Evolutionary conservation across 768 basidiomycete genomes (phyloP).

Genomic region (Crassisporium funariophilum): DNA sequence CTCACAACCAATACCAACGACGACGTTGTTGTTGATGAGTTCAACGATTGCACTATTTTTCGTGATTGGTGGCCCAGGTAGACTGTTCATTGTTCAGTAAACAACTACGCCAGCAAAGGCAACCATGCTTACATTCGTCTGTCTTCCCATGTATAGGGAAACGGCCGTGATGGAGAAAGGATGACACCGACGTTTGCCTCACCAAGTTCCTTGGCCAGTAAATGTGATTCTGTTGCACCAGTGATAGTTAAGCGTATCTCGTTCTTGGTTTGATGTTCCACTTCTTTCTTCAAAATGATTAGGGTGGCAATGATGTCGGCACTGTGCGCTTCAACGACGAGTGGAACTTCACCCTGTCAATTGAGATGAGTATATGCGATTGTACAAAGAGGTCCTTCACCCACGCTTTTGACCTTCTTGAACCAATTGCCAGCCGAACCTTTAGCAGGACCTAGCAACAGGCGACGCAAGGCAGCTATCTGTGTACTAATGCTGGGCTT

Average conservation of each 20-base stretch:
- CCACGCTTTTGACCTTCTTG: slow-evolving; percentile 44
- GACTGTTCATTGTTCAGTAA: slow-evolving; percentile 26
- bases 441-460: slow-evolving; percentile 51
- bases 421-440: slow-evolving; percentile 47
- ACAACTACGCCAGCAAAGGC: neutral
- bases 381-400: slow-evolving; percentile 8
- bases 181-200: slow-evolving; percentile 50
- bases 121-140: slow-evolving; percentile 54
- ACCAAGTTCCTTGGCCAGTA: slow-evolving; percentile 69
- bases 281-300: slow-evolving; percentile 65
- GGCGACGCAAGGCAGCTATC: slow-evolving; percentile 68
- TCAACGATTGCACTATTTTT: slow-evolving; percentile 52
- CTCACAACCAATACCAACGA: slow-evolving; percentile 64
- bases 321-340: slow-evolving; percentile 74
- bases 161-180: slow-evolving; percentile 60
- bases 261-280: slow-evolving; percentile 47
- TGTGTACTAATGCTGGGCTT: slow-evolving; percentile 76
- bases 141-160: slow-evolving; percentile 73
- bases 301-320: slow-evolving; percentile 85
- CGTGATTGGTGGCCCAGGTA: slow-evolving; percentile 76
- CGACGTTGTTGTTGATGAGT: slow-evolving; percentile 69
- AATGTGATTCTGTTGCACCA: slow-evolving; percentile 66
- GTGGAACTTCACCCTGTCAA: slow-evolving; percentile 62
- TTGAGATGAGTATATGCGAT: neutral
- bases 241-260: slow-evolving; percentile 60